phyloP scores from a whole-genome alignment of 768 basidiomycete genomes.

The Hygrophorus russula region DNA sequence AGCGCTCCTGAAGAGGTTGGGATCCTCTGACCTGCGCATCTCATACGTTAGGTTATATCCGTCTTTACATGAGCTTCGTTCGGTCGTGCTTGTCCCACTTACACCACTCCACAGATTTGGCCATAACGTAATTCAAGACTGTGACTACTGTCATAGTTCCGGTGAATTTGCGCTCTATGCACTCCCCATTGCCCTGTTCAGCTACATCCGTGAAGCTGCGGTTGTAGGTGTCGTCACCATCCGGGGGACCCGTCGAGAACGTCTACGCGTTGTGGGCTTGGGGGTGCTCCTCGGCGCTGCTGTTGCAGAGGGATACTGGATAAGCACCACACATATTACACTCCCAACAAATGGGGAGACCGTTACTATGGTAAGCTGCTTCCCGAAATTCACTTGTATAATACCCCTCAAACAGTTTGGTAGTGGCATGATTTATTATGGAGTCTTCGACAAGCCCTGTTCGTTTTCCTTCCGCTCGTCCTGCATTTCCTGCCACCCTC shows the following conservation, averaged over 20 bases:
- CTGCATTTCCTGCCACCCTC: slow-evolving; percentile 31
- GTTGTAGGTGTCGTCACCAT: slow-evolving; percentile 41
- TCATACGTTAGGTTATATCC: slow-evolving; percentile 53
- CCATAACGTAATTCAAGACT: slow-evolving; percentile 49
- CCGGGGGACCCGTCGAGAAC: slow-evolving; percentile 25
- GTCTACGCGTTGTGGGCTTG: slow-evolving; percentile 33
- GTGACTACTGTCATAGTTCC: slow-evolving; percentile 53
- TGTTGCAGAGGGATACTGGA: slow-evolving; percentile 43
- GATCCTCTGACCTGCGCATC: slow-evolving; percentile 43
- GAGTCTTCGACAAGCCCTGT: slow-evolving; percentile 41
- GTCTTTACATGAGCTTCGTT: slow-evolving; percentile 9
- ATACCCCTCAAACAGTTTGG: background rate
- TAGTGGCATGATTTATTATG: slow-evolving; percentile 62
- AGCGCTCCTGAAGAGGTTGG: slow-evolving; percentile 40
- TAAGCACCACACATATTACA: slow-evolving; percentile 33
- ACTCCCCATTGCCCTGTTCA: slow-evolving; percentile 40
- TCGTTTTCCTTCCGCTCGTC: slow-evolving; percentile 45
- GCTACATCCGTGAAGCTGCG: slow-evolving; percentile 47
- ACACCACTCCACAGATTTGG: slow-evolving; percentile 40
- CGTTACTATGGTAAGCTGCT: slow-evolving; percentile 25
- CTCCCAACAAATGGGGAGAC: slow-evolving; percentile 17
- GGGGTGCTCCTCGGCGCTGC: slow-evolving; percentile 37
- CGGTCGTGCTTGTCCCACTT: background rate
- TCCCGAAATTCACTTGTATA: background rate
- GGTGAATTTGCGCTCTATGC: slow-evolving; percentile 52